Evolutionary conservation across 306 rosid species (phyloP), one percentile per base, ranked within the genome.

Genomic region (Rubus idaeus): DNA sequence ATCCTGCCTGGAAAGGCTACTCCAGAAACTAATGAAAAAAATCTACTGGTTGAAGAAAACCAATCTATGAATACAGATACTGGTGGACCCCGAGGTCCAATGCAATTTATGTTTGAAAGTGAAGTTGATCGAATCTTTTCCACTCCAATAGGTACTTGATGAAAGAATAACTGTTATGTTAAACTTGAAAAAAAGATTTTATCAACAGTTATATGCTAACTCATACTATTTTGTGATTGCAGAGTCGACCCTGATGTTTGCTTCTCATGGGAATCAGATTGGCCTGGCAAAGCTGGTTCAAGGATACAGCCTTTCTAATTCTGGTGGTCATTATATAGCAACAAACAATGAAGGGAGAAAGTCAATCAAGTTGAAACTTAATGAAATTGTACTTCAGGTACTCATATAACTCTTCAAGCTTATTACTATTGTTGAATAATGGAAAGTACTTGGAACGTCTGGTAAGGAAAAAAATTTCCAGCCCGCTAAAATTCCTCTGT

Each of bases 381-480:
- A 89, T 80, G 99, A 96, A 92, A 89, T 82, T 84, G 96, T 96
- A 70, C 97, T 96, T 82, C 98, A 90, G 99, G 99, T 96, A 83
- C 85, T 62, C 17, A 67, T 60, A 75, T 76, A 68, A 61, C 64
- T 40, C 17, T 67, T 41, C 62, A 52, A 58, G 73, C 16, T 35
- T 49, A 53, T 12, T 45, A 39, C 45, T 44, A 11, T 26, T 61
- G 58, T 61, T 30, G 46, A 8, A 61, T 5, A 60, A 23, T 58
- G 39, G 57, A 74, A 45, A 74, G 17, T 44, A 57, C 45, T 45
- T 30, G 5, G 23, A 45, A 37, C 0, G 9, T 73, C 16, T 56
- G 64, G 51, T 52, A 23, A 12, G 20, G 35, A 58, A 52, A 35
- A 52, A 13, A 26, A 16, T 18, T 39, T 39, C 47, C 39, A 6